A percentile compares a stretch with the other conserved stretches of the same genome.
Conservation (phyloP, 257 asterid species). For the Jaltomata sinuosa region DNA sequence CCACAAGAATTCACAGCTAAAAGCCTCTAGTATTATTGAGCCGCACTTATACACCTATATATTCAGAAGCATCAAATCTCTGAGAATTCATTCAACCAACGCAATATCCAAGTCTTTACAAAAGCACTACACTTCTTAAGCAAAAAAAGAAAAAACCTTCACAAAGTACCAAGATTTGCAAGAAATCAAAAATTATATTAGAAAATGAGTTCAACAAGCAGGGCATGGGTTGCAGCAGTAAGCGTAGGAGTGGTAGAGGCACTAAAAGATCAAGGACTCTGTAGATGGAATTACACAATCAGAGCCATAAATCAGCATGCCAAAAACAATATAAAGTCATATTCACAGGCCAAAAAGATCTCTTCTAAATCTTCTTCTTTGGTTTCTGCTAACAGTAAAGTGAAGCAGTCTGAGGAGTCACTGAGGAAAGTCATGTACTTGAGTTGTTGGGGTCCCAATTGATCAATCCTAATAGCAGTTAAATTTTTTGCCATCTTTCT, state of each 20-base stretch:
- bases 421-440: constrained; percentile 18
- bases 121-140: background rate
- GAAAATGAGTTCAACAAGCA: constrained; percentile 19
- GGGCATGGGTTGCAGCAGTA: constrained; percentile 13
- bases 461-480: background rate
- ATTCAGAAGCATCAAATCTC: background rate
- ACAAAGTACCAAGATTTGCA: background rate
- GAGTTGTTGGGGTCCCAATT: constrained; percentile 27
- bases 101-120: background rate
- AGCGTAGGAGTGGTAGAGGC: constrained; percentile 13
- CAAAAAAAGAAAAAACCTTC: background rate
- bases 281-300: constrained; percentile 7
- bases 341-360: constrained; percentile 7
- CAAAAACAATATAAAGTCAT: constrained; percentile 1
- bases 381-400: background rate
- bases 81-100: background rate
- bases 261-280: constrained; percentile 17
- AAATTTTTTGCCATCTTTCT: background rate
- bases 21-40: background rate
- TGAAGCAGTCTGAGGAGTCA: constrained; percentile 13
- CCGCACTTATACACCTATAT: background rate
- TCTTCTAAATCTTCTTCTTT: constrained; percentile 4
- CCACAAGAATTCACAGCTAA: background rate
- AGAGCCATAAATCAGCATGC: constrained; percentile 3
- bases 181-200: background rate